Conservation (phyloP, 1,139 yeast species). For the Kodamaea suecica region DNA sequence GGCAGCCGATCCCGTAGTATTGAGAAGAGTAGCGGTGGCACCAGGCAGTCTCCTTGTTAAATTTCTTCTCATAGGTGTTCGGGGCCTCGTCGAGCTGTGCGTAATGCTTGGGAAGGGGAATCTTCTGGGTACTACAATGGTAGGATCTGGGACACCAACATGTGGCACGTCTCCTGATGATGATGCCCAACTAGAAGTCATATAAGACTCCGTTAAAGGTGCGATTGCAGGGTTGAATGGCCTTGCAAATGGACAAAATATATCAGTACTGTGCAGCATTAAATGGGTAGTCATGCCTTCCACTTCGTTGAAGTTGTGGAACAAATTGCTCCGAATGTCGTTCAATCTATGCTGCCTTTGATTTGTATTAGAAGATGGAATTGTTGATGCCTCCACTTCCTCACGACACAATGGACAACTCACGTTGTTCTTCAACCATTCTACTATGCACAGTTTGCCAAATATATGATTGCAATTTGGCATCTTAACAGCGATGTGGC, state of each 20-base stretch:
- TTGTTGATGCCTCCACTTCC: constrained; percentile 28
- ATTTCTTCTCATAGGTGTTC: constrained; percentile 7
- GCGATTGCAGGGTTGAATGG: constrained; percentile 39
- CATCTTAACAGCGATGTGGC: constrained; percentile 43
- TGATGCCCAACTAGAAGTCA: constrained; percentile 37
- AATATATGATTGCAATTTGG: constrained; percentile 43
- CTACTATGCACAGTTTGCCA: constrained; percentile 42
- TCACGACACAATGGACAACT: constrained; percentile 48
- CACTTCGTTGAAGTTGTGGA: constrained; percentile 13
- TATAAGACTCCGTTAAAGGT: constrained; percentile 41
- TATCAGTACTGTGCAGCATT: constrained; percentile 33
- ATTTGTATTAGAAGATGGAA: constrained; percentile 12
- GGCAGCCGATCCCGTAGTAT: neutral
- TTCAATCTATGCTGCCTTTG: constrained; percentile 17
- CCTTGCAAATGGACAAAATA: constrained; percentile 33
- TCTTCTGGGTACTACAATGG: constrained; percentile 24
- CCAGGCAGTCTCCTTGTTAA: constrained; percentile 7
- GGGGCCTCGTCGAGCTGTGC: constrained; percentile 1
- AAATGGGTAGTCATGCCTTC: constrained; percentile 26
- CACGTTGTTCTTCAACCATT: constrained; percentile 41
- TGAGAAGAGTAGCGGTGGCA: constrained; percentile 3
- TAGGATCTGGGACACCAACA: constrained; percentile 14
- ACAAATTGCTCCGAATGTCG: constrained; percentile 12
- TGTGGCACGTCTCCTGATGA: constrained; percentile 8
- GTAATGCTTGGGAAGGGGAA: constrained; percentile 28